Evolutionary conservation across 306 rosid genomes (phyloP).

Genomic region (Fagus crenata): DNA sequence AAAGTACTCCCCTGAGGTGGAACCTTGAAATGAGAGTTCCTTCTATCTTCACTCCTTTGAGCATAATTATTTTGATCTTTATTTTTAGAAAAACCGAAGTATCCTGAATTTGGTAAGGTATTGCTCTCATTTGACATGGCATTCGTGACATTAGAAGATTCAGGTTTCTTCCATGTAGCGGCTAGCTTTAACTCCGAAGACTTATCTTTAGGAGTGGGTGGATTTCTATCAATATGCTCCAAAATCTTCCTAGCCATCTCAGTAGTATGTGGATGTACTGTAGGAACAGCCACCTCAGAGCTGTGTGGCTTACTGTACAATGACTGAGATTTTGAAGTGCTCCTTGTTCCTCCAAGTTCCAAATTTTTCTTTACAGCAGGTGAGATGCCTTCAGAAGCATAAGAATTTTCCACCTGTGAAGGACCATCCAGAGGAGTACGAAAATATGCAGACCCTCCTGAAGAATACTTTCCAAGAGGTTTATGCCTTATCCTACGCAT

Average conservation of each 20-base stretch:
- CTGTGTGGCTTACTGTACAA: conserved; percentile 36
- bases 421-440: conserved; percentile 38
- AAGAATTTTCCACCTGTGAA: conserved; percentile 38
- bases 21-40: conserved; percentile 39
- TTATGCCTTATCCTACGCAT: conserved; percentile 57
- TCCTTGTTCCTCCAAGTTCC: conserved; percentile 44
- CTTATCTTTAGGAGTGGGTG: conserved; percentile 76
- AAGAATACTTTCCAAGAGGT: conserved; percentile 43
- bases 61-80: conserved; percentile 33
- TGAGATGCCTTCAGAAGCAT: conserved; percentile 38
- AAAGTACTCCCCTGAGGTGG: conserved; percentile 35
- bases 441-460: conserved; percentile 43
- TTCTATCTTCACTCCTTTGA: conserved; percentile 35
- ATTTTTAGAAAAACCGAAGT: conserved; percentile 31
- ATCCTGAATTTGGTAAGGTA: conserved; percentile 34
- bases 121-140: conserved; percentile 43
- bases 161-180: conserved; percentile 55
- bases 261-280: conserved; percentile 61
- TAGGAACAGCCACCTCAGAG: conserved; percentile 43
- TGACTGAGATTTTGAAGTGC: conserved; percentile 27
- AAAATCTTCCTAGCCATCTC: conserved; percentile 80
- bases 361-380: conserved; percentile 38
- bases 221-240: conserved; percentile 75
- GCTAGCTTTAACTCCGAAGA: conserved; percentile 73
- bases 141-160: conserved; percentile 41